These are phyloP conservation scores for Aspergillus funiculosus DNA, from an alignment of 495 filamentous ascomycete species.

Conservation along the genomic window DNA sequence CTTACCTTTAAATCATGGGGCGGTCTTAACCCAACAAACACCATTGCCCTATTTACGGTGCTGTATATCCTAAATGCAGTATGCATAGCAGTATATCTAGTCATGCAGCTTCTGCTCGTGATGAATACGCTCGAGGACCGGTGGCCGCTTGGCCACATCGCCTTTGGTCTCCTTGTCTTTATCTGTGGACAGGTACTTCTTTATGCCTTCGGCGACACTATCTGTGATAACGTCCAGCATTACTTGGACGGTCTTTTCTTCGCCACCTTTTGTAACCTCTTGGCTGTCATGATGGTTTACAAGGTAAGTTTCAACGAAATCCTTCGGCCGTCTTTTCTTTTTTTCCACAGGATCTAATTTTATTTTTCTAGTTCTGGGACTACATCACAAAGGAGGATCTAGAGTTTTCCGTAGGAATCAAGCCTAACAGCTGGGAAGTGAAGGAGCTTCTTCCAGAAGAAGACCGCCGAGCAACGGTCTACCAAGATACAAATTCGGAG, in stretches of 20 bases:
- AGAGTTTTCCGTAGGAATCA: conserved; percentile 93
- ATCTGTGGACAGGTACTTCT: conserved; percentile 88
- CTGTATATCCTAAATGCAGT: conserved; percentile 89
- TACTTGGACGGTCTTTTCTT: conserved; percentile 96
- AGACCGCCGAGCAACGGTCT: conserved; percentile 71
- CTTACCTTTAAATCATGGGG: conserved; percentile 92
- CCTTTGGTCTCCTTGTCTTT: conserved; percentile 89
- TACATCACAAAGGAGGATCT: conserved; percentile 98
- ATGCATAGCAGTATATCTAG: conserved; percentile 77
- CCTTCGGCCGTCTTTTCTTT: background rate
- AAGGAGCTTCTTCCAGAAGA: conserved; percentile 92
- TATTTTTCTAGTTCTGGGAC: conserved; percentile 81
- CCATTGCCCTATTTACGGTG: conserved; percentile 84
- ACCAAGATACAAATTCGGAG: conserved; percentile 59
- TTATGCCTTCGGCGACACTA: conserved; percentile 78
- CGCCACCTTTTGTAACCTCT: conserved; percentile 84
- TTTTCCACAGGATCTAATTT: background rate
- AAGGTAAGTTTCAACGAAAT: conserved; percentile 56
- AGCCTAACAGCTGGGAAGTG: conserved; percentile 97
- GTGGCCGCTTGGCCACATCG: conserved; percentile 91
- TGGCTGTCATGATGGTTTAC: conserved; percentile 99
- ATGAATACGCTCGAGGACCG: conserved; percentile 86
- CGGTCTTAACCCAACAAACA: conserved; percentile 77
- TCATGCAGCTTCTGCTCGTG: conserved; percentile 82
- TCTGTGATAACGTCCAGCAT: conserved; percentile 83